These are phyloP conservation scores for Fusarium concolor DNA, from an alignment of 2,329 filamentous ascomycete genomes.

Conservation along the genomic window DNA sequence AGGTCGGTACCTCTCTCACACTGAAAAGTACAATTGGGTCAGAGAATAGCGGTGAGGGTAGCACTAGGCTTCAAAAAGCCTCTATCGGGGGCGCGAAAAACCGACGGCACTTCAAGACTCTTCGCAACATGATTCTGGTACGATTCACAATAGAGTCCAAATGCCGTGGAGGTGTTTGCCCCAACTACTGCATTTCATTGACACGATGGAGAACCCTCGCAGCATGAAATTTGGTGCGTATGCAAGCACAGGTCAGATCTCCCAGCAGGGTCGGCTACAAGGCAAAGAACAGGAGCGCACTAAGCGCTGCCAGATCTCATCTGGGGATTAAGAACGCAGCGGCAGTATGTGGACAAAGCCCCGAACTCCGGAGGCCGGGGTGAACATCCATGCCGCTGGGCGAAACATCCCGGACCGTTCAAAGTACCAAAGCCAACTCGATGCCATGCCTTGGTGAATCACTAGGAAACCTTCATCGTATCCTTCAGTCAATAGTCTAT, in stretches of 20 bases:
- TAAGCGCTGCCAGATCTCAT: conserved; percentile 49
- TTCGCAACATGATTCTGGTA: conserved; percentile 17
- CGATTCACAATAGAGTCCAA: conserved; percentile 5
- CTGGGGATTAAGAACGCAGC: conserved; percentile 43
- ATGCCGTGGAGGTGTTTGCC: conserved; percentile 7
- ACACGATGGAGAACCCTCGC: conserved; percentile 24
- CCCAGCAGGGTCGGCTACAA: conserved; percentile 38
- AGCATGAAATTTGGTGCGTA: conserved; percentile 42
- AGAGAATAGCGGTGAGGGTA: conserved; percentile 46
- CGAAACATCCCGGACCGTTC: conserved; percentile 39
- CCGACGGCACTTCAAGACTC: conserved; percentile 22
- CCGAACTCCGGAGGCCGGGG: conserved; percentile 39
- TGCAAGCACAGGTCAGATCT: conserved; percentile 48
- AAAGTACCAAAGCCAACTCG: conserved; percentile 20
- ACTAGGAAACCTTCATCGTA: conserved; percentile 15
- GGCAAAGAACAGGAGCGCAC: conserved; percentile 47
- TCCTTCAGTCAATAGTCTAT: conserved; percentile 13
- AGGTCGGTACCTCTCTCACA: conserved; percentile 37
- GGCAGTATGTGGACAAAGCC: conserved; percentile 47
- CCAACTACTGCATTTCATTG: conserved; percentile 23
- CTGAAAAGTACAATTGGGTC: conserved; percentile 35
- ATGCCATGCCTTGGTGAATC: conserved; percentile 28
- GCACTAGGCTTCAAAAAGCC: conserved; percentile 45
- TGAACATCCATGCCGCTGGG: conserved; percentile 37
- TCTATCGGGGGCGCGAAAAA: conserved; percentile 36